A percentile compares a stretch with the other conserved stretches of the same genome.
phyloP scores from a whole-genome alignment of 768 basidiomycete species.

The Plicaturopsis crispa region DNA sequence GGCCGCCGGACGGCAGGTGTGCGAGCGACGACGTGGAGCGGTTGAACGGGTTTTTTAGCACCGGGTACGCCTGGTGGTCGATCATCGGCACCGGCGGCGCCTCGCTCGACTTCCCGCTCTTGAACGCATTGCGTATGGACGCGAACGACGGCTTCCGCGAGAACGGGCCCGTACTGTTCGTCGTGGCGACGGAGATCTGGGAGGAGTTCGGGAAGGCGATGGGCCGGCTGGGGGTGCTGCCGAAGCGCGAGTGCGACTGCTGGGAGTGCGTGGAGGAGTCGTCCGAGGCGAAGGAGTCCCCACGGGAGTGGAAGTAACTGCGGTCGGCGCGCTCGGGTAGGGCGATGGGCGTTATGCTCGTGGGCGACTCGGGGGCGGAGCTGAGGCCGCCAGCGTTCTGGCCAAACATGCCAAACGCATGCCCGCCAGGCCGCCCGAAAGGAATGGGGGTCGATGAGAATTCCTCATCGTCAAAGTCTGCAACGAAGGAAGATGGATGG shows the following conservation, averaged over 20 bases:
- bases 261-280: slow-evolving; percentile 27
- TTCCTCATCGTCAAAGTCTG: slow-evolving; percentile 80
- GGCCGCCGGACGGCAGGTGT: slow-evolving; percentile 37
- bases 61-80: slow-evolving; percentile 62
- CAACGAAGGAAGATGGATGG: slow-evolving; percentile 7
- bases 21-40: slow-evolving; percentile 73
- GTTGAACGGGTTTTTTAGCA: slow-evolving; percentile 76
- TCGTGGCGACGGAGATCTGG: slow-evolving; percentile 60
- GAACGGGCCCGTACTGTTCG: slow-evolving; percentile 43
- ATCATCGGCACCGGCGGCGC: slow-evolving; percentile 71
- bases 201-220: slow-evolving; percentile 70
- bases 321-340: slow-evolving; percentile 40
- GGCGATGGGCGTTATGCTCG: slow-evolving; percentile 42
- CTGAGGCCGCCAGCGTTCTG: slow-evolving; percentile 15
- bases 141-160: slow-evolving; percentile 81
- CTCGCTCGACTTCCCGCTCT: slow-evolving; percentile 53
- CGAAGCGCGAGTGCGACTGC: background rate
- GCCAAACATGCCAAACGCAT: slow-evolving; percentile 38
- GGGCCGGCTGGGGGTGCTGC: slow-evolving; percentile 35
- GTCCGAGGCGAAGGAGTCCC: slow-evolving; percentile 74
- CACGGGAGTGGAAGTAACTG: slow-evolving; percentile 67
- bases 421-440: slow-evolving; percentile 53
- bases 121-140: slow-evolving; percentile 83
- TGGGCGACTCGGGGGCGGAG: slow-evolving; percentile 64
- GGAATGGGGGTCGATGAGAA: slow-evolving; percentile 54